Evolutionary conservation across 768 basidiomycete genomes (phyloP).

Genomic region (Lentinula lateritia): DNA sequence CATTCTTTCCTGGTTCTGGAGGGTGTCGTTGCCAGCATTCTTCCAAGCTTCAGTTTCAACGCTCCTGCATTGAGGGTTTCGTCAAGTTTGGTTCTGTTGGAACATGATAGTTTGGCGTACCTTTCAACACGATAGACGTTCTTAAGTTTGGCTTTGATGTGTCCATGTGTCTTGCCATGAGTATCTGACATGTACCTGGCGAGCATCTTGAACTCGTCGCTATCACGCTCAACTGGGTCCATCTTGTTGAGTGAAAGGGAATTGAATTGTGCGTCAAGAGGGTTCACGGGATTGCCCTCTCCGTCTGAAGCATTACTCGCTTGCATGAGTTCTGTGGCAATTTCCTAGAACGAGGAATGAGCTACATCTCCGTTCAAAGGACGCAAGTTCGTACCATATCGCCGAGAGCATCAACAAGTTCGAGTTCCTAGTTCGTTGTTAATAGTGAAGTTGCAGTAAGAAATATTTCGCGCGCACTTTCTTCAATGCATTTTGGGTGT

Average conservation of each 20-base stretch:
- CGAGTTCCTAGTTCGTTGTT: constrained; percentile 37
- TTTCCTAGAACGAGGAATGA: constrained; percentile 30
- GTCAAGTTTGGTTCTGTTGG: not conserved
- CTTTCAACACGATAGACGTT: constrained; percentile 54
- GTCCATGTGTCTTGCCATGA: constrained; percentile 49
- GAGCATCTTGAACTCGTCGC: constrained; percentile 43
- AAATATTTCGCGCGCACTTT: constrained; percentile 19
- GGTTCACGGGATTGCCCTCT: constrained; percentile 45
- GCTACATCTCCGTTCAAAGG: not conserved
- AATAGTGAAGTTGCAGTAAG: not conserved
- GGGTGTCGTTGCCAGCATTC: constrained; percentile 36
- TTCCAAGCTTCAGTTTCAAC: constrained; percentile 32
- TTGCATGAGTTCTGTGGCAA: constrained; percentile 52
- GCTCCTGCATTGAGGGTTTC: constrained; percentile 10
- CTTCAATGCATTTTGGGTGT: constrained; percentile 31
- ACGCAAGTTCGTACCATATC: constrained; percentile 41
- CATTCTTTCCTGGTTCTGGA: constrained; percentile 44
- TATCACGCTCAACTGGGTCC: constrained; percentile 34
- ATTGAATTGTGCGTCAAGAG: constrained; percentile 49
- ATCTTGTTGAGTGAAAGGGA: constrained; percentile 48
- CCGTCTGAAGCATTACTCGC: constrained; percentile 31
- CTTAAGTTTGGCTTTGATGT: constrained; percentile 35
- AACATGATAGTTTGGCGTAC: constrained; percentile 17
- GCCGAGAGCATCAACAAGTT: constrained; percentile 59
- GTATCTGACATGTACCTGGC: constrained; percentile 46